Conservation (phyloP, 768 basidiomycete genomes). For the Galerina marginata region DNA sequence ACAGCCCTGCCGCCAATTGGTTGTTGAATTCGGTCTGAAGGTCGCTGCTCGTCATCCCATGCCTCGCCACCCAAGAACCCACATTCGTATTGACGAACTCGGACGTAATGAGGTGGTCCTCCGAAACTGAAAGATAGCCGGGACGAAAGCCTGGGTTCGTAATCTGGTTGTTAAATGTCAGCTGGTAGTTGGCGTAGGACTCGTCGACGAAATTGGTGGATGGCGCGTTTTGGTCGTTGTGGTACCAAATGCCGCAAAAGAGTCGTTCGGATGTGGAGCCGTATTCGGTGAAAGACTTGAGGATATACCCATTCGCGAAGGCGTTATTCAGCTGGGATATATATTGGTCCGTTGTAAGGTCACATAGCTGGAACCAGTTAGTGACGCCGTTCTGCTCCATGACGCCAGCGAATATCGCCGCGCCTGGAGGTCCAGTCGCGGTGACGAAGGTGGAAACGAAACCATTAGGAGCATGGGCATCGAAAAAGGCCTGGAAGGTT, state of each 20-base stretch:
- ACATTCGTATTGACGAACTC: slow-evolving; percentile 5
- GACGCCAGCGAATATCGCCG: slow-evolving; percentile 9
- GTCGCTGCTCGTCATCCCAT: not conserved
- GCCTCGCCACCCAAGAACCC: slow-evolving; percentile 8
- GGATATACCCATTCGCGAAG: not conserved
- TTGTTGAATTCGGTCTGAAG: slow-evolving; percentile 5
- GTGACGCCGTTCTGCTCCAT: slow-evolving; percentile 14
- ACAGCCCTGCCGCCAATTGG: not conserved
- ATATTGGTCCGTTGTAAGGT: slow-evolving; percentile 5
- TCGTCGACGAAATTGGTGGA: slow-evolving; percentile 2
- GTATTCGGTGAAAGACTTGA: slow-evolving; percentile 9
- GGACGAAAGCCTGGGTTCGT: slow-evolving; percentile 1
- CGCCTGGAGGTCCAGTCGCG: not conserved
- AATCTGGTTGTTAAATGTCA: slow-evolving; percentile 2
- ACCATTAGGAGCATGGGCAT: not conserved
- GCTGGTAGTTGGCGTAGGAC: not conserved
- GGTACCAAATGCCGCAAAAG: slow-evolving; percentile 6
- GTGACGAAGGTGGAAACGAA: slow-evolving; percentile 3
- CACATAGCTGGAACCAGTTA: slow-evolving; percentile 10
- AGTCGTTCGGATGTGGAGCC: slow-evolving; percentile 5
- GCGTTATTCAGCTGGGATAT: not conserved
- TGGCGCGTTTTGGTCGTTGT: slow-evolving; percentile 1
- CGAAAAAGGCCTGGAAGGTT: slow-evolving; percentile 2
- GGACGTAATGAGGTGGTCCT: slow-evolving; percentile 3
- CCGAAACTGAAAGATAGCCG: slow-evolving; percentile 2